Evolutionary conservation across 2,329 filamentous ascomycete species (phyloP).

Genomic region (Diaporthe velutina): DNA sequence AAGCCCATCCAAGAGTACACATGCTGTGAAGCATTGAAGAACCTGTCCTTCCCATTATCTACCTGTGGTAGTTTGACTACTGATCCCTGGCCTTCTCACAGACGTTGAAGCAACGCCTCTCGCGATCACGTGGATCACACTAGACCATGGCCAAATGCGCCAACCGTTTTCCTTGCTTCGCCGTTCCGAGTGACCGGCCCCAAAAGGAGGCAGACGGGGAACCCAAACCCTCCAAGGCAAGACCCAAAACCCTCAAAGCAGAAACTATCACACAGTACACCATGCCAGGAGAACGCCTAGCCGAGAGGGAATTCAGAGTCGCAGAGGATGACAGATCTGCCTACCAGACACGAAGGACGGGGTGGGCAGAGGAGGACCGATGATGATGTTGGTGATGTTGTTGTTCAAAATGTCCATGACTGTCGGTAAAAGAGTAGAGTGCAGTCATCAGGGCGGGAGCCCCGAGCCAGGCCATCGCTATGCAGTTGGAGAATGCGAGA

Average conservation of each 20-base stretch:
- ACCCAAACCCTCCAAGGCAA: conserved; percentile 22
- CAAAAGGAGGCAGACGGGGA: conserved; percentile 1
- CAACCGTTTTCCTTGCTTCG: background rate
- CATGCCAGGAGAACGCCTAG: conserved; percentile 35
- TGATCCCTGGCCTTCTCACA: background rate
- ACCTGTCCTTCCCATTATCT: conserved; percentile 27
- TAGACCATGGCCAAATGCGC: conserved; percentile 21
- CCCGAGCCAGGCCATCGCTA: conserved; percentile 43
- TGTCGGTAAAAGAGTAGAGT: conserved; percentile 15
- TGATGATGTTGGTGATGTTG: background rate
- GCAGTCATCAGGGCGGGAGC: conserved; percentile 30
- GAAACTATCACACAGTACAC: conserved; percentile 32
- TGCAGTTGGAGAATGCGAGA: conserved; percentile 47
- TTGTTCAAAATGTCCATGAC: conserved; percentile 9
- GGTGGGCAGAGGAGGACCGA: conserved; percentile 8
- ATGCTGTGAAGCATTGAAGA: background rate
- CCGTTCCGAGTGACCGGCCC: conserved; percentile 26
- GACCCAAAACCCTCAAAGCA: conserved; percentile 16
- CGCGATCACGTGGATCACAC: conserved; percentile 24
- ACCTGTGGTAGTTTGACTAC: conserved; percentile 36
- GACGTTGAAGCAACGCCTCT: background rate
- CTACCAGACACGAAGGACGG: background rate
- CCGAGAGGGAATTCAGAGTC: conserved; percentile 21
- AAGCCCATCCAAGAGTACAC: background rate
- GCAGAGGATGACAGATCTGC: background rate